Base-by-base conservation (phyloP, 2,329 filamentous ascomycete genomes). In the Diaporthe helianthi region DNA sequence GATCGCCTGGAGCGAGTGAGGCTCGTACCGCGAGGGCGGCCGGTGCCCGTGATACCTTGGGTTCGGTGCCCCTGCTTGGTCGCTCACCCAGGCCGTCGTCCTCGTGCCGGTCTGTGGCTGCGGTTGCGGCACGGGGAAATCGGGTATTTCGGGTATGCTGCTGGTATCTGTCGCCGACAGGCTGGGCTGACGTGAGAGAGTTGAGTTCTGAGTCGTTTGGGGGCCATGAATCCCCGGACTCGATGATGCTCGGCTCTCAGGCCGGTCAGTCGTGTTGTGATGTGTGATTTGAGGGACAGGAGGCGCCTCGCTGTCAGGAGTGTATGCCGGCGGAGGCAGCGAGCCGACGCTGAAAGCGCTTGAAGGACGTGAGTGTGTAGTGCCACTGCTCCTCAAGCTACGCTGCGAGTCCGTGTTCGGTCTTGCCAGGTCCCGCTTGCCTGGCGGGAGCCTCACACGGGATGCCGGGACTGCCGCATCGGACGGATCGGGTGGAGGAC, bases 31-130 rank as follows among this genome's bases (percentile, higher is more conserved):
- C 12, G 53, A 60, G 58, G 26, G 31, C 12, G 54, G 58, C 15
- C 69, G 66, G n/a, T 65, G 60, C 4, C 58, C 29, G 26, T 38
- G 66, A n/a, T 33, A 36, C 17, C 60, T 54, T 5, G 66, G 38
- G 41, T 47, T 61, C 1, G 54, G 6, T 22, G 60, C 5, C 9
- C 55, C 54, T 31, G 17, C 69, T 12, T 69, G 65, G 26, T 71
- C 69, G 29, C 46, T 54, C 22, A 68, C 53, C 69, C 69, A 68
- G 8, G 69, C 69, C 1, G 65, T 68, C 19, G 51, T 68, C 38
- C 55, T 58, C 22, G 29, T 61, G 26, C 67, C 67, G 13, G 54
- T 44, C 22, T 55, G 33, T 41, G 53, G 44, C 22, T 55, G 33
- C 26, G 53, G 44, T 19, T 63, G 66, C n/a, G 66, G 58, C 17